Evolutionary conservation across 2,329 filamentous ascomycete species (phyloP).

Genomic region (Neurospora sp.): DNA sequence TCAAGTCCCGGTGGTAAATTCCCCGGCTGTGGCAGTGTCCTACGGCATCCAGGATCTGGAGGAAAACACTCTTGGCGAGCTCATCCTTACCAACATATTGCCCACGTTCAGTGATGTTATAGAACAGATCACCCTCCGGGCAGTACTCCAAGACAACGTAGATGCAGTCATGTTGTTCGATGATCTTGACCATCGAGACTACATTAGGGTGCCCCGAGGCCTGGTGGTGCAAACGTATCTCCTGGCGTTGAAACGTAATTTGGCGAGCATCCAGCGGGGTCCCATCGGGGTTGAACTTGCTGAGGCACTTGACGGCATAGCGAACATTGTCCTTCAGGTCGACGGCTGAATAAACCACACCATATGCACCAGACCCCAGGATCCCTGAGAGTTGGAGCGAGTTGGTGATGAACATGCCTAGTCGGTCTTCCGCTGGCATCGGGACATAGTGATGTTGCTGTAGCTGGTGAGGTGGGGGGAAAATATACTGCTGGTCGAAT

Average conservation of each 20-base stretch:
- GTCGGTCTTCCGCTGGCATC: slow-evolving; percentile 66
- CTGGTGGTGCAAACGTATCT: slow-evolving; percentile 83
- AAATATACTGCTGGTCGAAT: slow-evolving; percentile 37
- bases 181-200: slow-evolving; percentile 85
- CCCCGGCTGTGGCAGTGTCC: slow-evolving; percentile 87
- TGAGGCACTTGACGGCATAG: slow-evolving; percentile 95
- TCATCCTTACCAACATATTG: slow-evolving; percentile 89
- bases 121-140: slow-evolving; percentile 91
- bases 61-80: slow-evolving; percentile 76
- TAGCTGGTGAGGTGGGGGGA: slow-evolving; percentile 26
- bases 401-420: slow-evolving; percentile 75
- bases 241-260: slow-evolving; percentile 79
- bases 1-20: slow-evolving; percentile 95
- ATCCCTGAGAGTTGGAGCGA: slow-evolving; percentile 76
- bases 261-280: slow-evolving; percentile 72
- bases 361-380: slow-evolving; percentile 89
- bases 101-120: slow-evolving; percentile 91
- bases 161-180: slow-evolving; percentile 85
- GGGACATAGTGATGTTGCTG: slow-evolving; percentile 41
- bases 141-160: slow-evolving; percentile 97
- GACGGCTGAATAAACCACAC: slow-evolving; percentile 84
- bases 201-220: slow-evolving; percentile 88
- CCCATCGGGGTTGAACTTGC: slow-evolving; percentile 70
- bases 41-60: slow-evolving; percentile 94
- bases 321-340: slow-evolving; percentile 70